Evolutionary conservation across 2,329 filamentous ascomycete genomes (phyloP), one percentile per base, ranked within the genome.

Genomic region (Neofusicoccum umdonicola): DNA sequence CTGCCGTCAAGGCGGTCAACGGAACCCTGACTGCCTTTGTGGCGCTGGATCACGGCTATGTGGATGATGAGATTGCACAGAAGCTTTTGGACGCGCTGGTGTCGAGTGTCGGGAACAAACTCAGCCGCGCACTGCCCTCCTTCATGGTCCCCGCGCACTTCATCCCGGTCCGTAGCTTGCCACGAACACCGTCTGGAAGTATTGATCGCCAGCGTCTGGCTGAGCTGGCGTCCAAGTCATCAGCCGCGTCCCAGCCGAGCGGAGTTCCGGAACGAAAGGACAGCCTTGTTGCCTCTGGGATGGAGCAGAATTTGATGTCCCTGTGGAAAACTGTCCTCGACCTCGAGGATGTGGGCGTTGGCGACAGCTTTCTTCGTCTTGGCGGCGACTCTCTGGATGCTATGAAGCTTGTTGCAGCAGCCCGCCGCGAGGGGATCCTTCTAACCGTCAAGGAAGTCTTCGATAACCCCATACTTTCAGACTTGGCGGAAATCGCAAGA

Each of bases 391-490:
- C 80, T 0, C 73, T 83, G 3, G 69, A 73, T 2, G 81, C 80
- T 0, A 82, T 83, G 78, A 74, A 74, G 44, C 72, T 88, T 0
- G 86, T 87, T 1, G 80, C 83, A 12, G 82, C 83, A 62, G 81
- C 84, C 2, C 77, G 85, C 17, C 75, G 78, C 2, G 79, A 81
- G 35, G 81, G 80, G 0, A 71, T 85, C 58, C 75, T 78, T 11
- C 69, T 88, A 22, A 84, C 80, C 0, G 86, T 88, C 1, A 82
- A 83, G 2, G 80, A 85, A 27, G 83, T 87, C 63, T 87, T 88
- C 75, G 75, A 74, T 13, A 72, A 81, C 56, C 78, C 80, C 35
- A 78, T 72, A 4, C 71, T 83, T 4, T 71, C 79, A 1, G 78
- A 74, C 0, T 84, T 85, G 82, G 81, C 82, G 62, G 71, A 45